Evolutionary conservation across 2,329 filamentous ascomycete species (phyloP).

Genomic region (Pleomassaria siparia): DNA sequence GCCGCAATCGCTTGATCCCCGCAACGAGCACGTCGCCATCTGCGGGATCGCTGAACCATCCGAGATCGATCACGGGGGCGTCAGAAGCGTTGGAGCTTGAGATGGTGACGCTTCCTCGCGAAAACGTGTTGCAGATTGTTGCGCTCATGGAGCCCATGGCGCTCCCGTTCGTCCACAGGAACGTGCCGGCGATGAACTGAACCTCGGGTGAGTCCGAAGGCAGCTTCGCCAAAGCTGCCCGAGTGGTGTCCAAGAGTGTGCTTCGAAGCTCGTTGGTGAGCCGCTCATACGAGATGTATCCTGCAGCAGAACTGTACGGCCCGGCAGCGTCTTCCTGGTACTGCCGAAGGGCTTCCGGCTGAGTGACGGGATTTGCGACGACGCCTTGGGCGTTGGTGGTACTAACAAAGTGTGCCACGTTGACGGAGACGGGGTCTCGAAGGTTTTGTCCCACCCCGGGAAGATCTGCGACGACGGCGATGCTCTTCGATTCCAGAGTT

Average conservation of each 20-base stretch:
- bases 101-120: conserved; percentile 36
- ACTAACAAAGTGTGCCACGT: conserved; percentile 7
- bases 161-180: conserved; percentile 7
- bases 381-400: conserved; percentile 9
- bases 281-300: conserved; percentile 9
- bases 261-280: conserved; percentile 2
- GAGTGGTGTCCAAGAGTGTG: conserved; percentile 2
- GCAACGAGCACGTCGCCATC: conserved; percentile 32
- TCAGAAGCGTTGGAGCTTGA: conserved; percentile 20
- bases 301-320: conserved; percentile 8
- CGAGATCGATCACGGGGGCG: conserved; percentile 31
- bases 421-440: conserved; percentile 49
- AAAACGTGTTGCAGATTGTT: conserved; percentile 12
- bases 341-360: conserved; percentile 13
- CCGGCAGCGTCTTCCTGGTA: conserved; percentile 10
- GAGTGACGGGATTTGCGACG: conserved; percentile 7
- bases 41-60: conserved; percentile 28
- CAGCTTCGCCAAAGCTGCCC: neutral
- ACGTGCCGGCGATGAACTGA: conserved; percentile 7
- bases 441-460: conserved; percentile 64
- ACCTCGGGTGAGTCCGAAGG: conserved; percentile 8
- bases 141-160: conserved; percentile 5
- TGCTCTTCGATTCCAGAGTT: conserved; percentile 54
- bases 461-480: conserved; percentile 56
- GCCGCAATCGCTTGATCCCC: conserved; percentile 25